These are phyloP conservation scores for Boletus tylopilopsis DNA, from an alignment of 768 basidiomycete species.

Conservation along the genomic window DNA sequence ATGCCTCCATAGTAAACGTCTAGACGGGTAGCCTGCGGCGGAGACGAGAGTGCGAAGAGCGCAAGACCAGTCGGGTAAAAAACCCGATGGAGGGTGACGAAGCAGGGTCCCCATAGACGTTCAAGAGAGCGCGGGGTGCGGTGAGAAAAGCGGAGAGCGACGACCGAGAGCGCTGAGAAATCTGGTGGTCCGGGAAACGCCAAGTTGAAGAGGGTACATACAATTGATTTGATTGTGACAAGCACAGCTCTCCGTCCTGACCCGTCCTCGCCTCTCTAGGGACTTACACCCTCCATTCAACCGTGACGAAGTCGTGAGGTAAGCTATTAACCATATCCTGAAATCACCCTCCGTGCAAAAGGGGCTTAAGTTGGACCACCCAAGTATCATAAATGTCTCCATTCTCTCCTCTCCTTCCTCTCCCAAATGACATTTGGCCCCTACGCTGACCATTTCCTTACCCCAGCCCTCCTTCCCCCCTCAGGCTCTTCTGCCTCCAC, in stretches of 20 bases:
- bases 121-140: neutral
- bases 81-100: too few species aligned
- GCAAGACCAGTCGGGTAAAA: too few species aligned
- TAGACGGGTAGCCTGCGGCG: too few species aligned
- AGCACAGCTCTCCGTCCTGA: slow-evolving; percentile 3
- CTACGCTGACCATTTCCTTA: slow-evolving; percentile 16
- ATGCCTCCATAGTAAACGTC: too few species aligned
- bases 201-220: neutral
- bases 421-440: slow-evolving; percentile 22
- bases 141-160: slow-evolving; percentile 5
- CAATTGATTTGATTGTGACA: neutral
- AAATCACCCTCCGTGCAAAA: neutral
- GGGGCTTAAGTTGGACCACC: slow-evolving; percentile 5
- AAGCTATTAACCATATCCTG: neutral
- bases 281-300: neutral
- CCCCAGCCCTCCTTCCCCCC: slow-evolving; percentile 1
- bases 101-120: too few species aligned
- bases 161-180: slow-evolving; percentile 2
- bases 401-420: neutral
- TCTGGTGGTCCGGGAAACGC: neutral
- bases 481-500: slow-evolving; percentile 10
- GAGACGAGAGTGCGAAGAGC: neutral
- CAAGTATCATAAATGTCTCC: neutral
- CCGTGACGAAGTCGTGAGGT: neutral
- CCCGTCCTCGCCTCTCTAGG: neutral